A percentile compares a stretch with the other conserved stretches of the same genome.
Conservation (phyloP, 2,329 filamentous ascomycete species). For the Colletotrichum tofieldiae region DNA sequence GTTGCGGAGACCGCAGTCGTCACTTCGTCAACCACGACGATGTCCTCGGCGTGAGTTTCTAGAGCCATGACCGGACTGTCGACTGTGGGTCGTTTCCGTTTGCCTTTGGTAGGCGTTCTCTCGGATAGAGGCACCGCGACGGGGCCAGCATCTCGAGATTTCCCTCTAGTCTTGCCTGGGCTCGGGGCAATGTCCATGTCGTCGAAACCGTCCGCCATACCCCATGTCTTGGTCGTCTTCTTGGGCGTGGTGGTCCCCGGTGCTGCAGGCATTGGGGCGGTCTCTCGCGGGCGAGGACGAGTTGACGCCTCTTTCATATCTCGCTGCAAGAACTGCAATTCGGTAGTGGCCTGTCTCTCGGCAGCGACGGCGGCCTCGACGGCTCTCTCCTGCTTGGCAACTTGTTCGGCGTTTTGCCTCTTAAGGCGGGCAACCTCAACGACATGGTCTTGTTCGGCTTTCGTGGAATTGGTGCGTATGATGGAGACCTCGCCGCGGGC, state of each 20-base stretch:
- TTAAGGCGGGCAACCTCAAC: slow-evolving; percentile 73
- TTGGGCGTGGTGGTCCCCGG: slow-evolving; percentile 69
- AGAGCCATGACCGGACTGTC: slow-evolving; percentile 78
- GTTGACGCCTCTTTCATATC: slow-evolving; percentile 75
- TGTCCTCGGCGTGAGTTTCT: slow-evolving; percentile 65
- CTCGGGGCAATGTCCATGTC: slow-evolving; percentile 72
- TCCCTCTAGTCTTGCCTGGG: slow-evolving; percentile 66
- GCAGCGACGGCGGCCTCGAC: slow-evolving; percentile 77
- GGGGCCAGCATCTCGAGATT: slow-evolving; percentile 58
- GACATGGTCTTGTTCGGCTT: slow-evolving; percentile 73
- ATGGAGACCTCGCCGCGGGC: slow-evolving; percentile 83
- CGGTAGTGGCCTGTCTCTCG: slow-evolving; percentile 76
- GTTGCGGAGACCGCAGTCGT: slow-evolving; percentile 21
- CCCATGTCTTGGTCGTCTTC: slow-evolving; percentile 69
- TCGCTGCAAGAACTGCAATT: slow-evolving; percentile 80
- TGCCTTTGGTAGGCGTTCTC: slow-evolving; percentile 76
- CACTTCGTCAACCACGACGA: slow-evolving; percentile 53
- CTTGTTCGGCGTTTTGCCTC: slow-evolving; percentile 75
- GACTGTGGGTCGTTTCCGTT: slow-evolving; percentile 77
- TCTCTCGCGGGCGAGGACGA: slow-evolving; percentile 64
- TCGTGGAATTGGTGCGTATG: slow-evolving; percentile 79
- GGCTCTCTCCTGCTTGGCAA: slow-evolving; percentile 74
- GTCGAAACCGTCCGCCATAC: slow-evolving; percentile 83
- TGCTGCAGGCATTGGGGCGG: slow-evolving; percentile 44
- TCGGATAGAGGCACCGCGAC: slow-evolving; percentile 64